Conservation (phyloP, 2,329 filamentous ascomycete species). For the Exophiala sp. region DNA sequence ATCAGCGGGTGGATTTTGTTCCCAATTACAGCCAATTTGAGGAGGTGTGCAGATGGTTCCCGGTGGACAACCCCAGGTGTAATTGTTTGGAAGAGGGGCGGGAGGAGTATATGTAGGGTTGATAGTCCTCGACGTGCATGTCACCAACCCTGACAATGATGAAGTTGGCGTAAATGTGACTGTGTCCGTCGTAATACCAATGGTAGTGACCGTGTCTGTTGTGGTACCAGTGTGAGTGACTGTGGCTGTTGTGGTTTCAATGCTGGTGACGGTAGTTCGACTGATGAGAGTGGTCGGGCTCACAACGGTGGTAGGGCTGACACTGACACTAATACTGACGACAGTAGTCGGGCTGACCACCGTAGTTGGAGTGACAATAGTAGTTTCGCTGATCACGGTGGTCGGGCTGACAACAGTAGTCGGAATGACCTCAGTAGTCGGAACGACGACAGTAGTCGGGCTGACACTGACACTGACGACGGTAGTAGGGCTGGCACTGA, state of each 20-base stretch:
- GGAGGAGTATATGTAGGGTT: slow-evolving; percentile 35
- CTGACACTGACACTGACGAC: background rate
- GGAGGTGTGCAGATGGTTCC: slow-evolving; percentile 42
- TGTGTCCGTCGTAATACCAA: slow-evolving; percentile 8
- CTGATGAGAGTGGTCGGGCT: slow-evolving; percentile 11
- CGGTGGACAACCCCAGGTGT: slow-evolving; percentile 44
- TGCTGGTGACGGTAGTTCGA: slow-evolving; percentile 7
- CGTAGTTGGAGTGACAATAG: slow-evolving; percentile 3
- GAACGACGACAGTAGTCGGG: background rate
- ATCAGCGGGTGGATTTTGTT: slow-evolving; percentile 37
- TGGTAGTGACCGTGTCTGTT: slow-evolving; percentile 11
- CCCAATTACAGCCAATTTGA: slow-evolving; percentile 39
- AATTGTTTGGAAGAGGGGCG: slow-evolving; percentile 31
- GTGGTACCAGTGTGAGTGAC: slow-evolving; percentile 1
- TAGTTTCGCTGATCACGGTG: background rate
- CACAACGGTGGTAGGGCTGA: background rate
- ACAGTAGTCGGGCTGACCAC: slow-evolving; percentile 1
- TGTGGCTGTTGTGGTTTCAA: slow-evolving; percentile 4
- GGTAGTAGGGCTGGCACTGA: background rate
- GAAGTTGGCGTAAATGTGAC: slow-evolving; percentile 3
- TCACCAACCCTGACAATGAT: slow-evolving; percentile 18
- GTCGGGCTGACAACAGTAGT: background rate
- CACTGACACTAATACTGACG: background rate
- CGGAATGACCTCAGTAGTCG: background rate
- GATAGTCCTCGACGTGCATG: slow-evolving; percentile 31